Conservation (phyloP, 106 monocot species). For the Phalaenopsis equestris region DNA sequence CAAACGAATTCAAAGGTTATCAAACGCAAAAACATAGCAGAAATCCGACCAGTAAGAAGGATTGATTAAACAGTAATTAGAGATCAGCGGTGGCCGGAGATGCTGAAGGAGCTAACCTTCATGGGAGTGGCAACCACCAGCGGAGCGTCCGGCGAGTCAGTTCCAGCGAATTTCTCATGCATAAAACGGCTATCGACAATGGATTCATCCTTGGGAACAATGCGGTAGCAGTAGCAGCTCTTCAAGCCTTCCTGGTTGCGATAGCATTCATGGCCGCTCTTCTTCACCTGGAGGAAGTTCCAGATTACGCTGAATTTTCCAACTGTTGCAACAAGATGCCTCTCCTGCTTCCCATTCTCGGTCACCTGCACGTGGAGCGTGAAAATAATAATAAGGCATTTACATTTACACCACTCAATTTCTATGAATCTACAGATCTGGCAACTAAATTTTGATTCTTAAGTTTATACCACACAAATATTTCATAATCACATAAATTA, state of each 20-base stretch:
- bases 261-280: constrained; percentile 82
- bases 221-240: constrained; percentile 93
- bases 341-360: constrained; percentile 85
- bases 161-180: constrained; percentile 77
- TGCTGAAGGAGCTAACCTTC: constrained; percentile 94
- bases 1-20: neutral
- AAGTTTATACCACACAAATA: too few species aligned
- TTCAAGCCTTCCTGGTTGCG: constrained; percentile 78
- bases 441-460: too few species aligned
- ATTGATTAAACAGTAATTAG: neutral
- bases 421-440: too few species aligned
- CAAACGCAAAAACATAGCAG: neutral
- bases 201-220: constrained; percentile 78
- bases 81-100: constrained; percentile 27
- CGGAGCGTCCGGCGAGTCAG: constrained; percentile 78
- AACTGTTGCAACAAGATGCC: constrained; percentile 82
- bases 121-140: constrained; percentile 84
- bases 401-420: too few species aligned
- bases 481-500: too few species aligned
- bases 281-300: constrained; percentile 88
- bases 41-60: neutral
- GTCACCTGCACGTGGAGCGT: constrained; percentile 49
- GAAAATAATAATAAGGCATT: neutral
- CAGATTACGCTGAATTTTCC: constrained; percentile 93
- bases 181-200: constrained; percentile 93